Evolutionary conservation across 192 early-diverging fungal genomes (phyloP).

Genomic region (Entomortierella parvispora): DNA sequence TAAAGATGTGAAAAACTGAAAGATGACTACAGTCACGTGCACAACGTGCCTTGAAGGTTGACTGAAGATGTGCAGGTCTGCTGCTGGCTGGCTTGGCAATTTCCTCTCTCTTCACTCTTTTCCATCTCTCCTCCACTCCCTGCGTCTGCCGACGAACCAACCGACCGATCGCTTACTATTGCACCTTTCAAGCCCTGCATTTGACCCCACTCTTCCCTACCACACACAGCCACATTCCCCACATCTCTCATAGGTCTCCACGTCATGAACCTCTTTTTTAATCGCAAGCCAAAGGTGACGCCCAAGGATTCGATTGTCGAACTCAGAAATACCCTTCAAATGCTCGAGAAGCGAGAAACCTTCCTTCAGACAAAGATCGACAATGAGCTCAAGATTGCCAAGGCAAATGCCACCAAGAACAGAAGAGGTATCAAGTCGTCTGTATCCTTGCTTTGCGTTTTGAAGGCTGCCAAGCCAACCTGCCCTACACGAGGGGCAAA

Average conservation of each 20-base stretch:
- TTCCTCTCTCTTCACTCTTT: background rate
- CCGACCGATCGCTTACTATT: background rate
- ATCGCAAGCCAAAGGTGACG: constrained; percentile 70
- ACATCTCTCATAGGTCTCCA: background rate
- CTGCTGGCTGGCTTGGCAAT: no score
- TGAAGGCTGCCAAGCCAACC: no score
- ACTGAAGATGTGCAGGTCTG: background rate
- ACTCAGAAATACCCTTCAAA: constrained; percentile 88
- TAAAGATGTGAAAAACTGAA: background rate
- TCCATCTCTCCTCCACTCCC: background rate
- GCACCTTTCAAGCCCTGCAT: background rate
- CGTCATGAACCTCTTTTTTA: constrained; percentile 81
- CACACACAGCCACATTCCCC: background rate
- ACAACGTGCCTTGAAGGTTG: background rate
- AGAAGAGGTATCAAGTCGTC: constrained; percentile 73
- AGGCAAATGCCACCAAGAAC: constrained; percentile 92
- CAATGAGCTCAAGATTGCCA: constrained; percentile 85
- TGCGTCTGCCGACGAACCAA: background rate
- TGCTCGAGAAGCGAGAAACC: constrained; percentile 95
- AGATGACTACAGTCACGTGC: no score
- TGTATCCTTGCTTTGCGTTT: background rate
- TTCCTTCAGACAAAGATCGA: constrained; percentile 90
- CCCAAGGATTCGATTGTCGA: constrained; percentile 96
- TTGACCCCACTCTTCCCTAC: background rate
- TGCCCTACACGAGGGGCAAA: no score